These are phyloP conservation scores for Corylus avellana DNA, from an alignment of 306 rosid genomes.

Conservation along the genomic window DNA sequence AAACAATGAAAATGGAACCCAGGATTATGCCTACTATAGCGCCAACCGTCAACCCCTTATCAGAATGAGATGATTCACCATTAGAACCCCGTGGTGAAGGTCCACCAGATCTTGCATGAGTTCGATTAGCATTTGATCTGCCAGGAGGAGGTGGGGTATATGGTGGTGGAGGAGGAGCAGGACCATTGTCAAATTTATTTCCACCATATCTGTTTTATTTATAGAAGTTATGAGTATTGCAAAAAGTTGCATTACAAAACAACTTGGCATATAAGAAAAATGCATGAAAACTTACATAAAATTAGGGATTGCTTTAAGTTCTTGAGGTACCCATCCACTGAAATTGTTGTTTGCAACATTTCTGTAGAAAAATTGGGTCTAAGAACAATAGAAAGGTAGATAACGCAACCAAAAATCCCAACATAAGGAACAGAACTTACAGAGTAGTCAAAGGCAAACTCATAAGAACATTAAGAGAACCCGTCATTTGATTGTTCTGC, in stretches of 20 bases:
- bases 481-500: constrained; percentile 84
- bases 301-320: constrained; percentile 61
- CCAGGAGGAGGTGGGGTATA: constrained; percentile 51
- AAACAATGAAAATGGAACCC: constrained; percentile 55
- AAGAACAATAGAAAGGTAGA: constrained; percentile 26
- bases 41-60: constrained; percentile 56
- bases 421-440: constrained; percentile 30
- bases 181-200: constrained; percentile 72
- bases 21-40: constrained; percentile 65
- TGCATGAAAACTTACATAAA: constrained; percentile 60
- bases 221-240: constrained; percentile 32
- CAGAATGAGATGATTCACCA: constrained; percentile 37
- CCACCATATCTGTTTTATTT: constrained; percentile 63
- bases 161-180: constrained; percentile 80
- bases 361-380: constrained; percentile 48
- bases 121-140: constrained; percentile 41
- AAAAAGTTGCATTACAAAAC: constrained; percentile 25
- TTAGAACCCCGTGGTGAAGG: constrained; percentile 41
- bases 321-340: constrained; percentile 85
- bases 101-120: constrained; percentile 54
- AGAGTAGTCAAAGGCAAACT: constrained; percentile 73
- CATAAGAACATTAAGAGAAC: constrained; percentile 62
- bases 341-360: constrained; percentile 87
- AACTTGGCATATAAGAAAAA: constrained; percentile 25
- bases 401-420: constrained; percentile 12